Percentiles rank a stretch among this genome's conserved stretches.
Evolutionary conservation across 169 alveolate species (phyloP).

Genomic region (Plasmodium knowlesi): DNA sequence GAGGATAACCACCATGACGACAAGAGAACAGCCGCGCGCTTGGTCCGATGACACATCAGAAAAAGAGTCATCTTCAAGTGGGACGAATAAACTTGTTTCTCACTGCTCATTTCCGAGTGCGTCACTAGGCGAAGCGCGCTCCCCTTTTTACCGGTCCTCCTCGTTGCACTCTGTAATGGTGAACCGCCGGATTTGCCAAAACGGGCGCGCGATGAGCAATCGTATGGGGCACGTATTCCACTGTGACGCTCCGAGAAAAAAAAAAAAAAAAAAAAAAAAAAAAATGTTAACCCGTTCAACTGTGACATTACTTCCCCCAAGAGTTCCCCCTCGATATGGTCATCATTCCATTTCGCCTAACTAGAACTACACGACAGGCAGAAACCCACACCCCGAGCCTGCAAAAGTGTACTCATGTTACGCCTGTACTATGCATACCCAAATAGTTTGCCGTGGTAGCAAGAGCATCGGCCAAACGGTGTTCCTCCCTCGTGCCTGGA

Average conservation of each 20-base stretch:
- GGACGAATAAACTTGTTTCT: background rate
- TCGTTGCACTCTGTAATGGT: background rate
- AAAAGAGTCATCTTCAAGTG: background rate
- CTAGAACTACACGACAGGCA: background rate
- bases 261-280: constrained; percentile 1
- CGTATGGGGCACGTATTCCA: background rate
- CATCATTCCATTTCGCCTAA: background rate
- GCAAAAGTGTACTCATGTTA: background rate
- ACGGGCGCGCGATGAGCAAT: background rate
- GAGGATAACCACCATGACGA: background rate
- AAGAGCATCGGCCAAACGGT: background rate
- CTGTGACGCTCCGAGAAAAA: background rate
- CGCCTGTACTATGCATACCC: background rate
- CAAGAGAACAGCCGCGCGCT: background rate
- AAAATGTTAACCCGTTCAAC: background rate
- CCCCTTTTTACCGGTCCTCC: background rate
- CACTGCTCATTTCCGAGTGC: background rate
- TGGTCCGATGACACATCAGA: background rate
- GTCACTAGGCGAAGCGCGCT: background rate
- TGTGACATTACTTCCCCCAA: background rate
- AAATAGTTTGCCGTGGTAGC: background rate
- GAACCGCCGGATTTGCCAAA: background rate
- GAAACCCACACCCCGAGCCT: background rate
- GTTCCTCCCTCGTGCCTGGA: background rate
- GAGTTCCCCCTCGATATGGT: background rate